Conservation (phyloP, 345 rosid species). For the Erucastrum elatum region DNA sequence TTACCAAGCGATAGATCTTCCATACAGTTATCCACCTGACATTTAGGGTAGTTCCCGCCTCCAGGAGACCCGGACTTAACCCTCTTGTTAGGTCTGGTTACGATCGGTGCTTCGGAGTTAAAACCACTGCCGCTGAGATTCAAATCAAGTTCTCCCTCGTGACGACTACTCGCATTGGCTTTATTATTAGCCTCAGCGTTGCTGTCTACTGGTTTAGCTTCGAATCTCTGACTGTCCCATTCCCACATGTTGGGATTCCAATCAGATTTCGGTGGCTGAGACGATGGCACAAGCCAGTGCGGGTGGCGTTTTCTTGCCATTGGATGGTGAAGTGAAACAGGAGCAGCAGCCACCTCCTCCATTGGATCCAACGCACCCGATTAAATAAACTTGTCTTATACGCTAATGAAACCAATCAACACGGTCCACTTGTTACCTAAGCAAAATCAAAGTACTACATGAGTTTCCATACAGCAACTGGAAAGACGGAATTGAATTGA, state of each 20-base stretch:
- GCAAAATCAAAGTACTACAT: slow-evolving; percentile 1
- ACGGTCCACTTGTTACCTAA: neutral
- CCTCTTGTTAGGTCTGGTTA: slow-evolving; percentile 59
- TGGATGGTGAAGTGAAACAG: slow-evolving; percentile 51
- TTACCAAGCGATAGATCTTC: slow-evolving; percentile 76
- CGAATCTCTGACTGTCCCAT: slow-evolving; percentile 71
- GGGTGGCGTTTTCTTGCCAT: slow-evolving; percentile 56
- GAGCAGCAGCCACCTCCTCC: slow-evolving; percentile 68
- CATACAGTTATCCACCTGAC: slow-evolving; percentile 84
- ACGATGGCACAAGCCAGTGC: slow-evolving; percentile 21
- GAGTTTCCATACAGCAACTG: too few relatives aligned
- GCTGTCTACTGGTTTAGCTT: slow-evolving; percentile 51
- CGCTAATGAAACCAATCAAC: slow-evolving; percentile 11
- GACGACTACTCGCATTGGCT: slow-evolving; percentile 5
- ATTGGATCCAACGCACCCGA: slow-evolving; percentile 33
- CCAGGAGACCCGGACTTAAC: slow-evolving; percentile 76
- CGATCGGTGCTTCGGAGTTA: slow-evolving; percentile 35
- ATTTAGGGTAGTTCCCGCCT: slow-evolving; percentile 60
- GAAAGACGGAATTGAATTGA: neutral
- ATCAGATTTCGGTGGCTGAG: slow-evolving; percentile 34
- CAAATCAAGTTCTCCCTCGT: slow-evolving; percentile 58
- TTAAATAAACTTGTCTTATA: neutral
- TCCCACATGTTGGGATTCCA: slow-evolving; percentile 77
- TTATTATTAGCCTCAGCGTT: slow-evolving; percentile 17
- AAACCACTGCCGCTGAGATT: slow-evolving; percentile 57